Conservation (phyloP, 2,329 filamentous ascomycete genomes). For the Diaporthe capsici region DNA sequence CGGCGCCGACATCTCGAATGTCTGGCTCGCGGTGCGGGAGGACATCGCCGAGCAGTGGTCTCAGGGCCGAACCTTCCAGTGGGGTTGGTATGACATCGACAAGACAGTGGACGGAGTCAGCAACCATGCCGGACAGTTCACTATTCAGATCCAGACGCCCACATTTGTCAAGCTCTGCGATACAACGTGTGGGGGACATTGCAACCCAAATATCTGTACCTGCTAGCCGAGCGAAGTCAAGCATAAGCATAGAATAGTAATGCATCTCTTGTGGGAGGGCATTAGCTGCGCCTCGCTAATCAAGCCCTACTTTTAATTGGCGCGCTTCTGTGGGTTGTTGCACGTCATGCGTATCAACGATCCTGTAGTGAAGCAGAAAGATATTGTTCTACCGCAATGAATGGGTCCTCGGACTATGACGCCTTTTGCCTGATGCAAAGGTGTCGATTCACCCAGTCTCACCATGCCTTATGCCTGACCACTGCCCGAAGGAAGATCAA, state of each 20-base stretch:
- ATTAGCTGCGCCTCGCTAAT: too few species aligned
- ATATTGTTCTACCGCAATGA: too few species aligned
- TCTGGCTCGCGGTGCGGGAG: conserved; percentile 4
- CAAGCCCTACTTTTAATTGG: too few species aligned
- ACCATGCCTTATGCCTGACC: background rate
- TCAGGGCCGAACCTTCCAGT: background rate
- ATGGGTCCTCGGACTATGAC: too few species aligned
- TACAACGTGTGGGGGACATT: background rate
- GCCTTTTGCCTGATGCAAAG: too few species aligned
- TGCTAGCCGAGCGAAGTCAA: background rate
- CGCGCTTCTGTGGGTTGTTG: too few species aligned
- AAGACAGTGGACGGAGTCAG: conserved; percentile 1
- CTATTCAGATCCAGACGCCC: conserved; percentile 6
- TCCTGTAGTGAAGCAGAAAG: too few species aligned
- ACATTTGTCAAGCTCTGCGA: conserved; percentile 17
- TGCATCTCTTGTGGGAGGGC: too few species aligned
- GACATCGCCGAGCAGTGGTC: background rate
- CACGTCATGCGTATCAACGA: too few species aligned
- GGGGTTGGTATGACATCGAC: background rate
- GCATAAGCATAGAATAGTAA: too few species aligned
- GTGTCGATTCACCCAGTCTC: too few species aligned
- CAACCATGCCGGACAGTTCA: background rate
- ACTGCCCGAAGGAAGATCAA: background rate
- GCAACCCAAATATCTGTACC: conserved; percentile 9
- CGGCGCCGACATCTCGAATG: conserved; percentile 11